A percentile compares a stretch with the other conserved stretches of the same genome.
These are phyloP conservation scores for Metroxylon sagu DNA, from an alignment of 176 grass and related monocot species.

Conservation along the genomic window DNA sequence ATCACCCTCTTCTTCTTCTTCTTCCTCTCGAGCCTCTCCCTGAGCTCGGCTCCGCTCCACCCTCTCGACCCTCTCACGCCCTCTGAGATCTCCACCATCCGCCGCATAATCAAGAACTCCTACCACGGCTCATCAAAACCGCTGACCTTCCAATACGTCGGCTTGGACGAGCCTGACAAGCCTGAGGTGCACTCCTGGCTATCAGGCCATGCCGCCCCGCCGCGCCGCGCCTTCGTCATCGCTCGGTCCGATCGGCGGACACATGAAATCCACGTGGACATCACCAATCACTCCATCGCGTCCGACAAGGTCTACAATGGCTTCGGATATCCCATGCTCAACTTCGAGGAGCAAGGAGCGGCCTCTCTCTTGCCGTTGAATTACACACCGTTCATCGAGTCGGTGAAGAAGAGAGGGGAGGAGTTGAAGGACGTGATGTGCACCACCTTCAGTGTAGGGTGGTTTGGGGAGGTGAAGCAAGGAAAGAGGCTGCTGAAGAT, in stretches of 20 bases:
- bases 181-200: constrained; percentile 18
- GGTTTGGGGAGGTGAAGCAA: constrained; percentile 32
- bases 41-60: constrained; percentile 11
- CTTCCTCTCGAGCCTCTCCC: constrained; percentile 11
- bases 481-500: constrained; percentile 32
- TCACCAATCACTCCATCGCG: constrained; percentile 14
- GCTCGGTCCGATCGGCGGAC: constrained; percentile 29
- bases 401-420: constrained; percentile 28
- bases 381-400: constrained; percentile 47
- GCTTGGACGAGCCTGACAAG: constrained; percentile 84
- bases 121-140: constrained; percentile 10
- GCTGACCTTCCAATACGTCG: constrained; percentile 65
- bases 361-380: constrained; percentile 26
- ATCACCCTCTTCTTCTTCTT: constrained; percentile 2
- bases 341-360: constrained; percentile 32
- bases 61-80: constrained; percentile 52
- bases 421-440: constrained; percentile 41
- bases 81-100: constrained; percentile 29
- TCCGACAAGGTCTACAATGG: constrained; percentile 29
- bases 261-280: constrained; percentile 46
- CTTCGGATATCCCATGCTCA: constrained; percentile 40
- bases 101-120: constrained; percentile 28
- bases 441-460: constrained; percentile 36
- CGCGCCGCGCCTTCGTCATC: constrained; percentile 36
- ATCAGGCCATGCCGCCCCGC: not conserved